Evolutionary conservation across 805 yeast species (phyloP), one percentile per base, ranked within the genome.

Genomic region (Candida qinlingensis): DNA sequence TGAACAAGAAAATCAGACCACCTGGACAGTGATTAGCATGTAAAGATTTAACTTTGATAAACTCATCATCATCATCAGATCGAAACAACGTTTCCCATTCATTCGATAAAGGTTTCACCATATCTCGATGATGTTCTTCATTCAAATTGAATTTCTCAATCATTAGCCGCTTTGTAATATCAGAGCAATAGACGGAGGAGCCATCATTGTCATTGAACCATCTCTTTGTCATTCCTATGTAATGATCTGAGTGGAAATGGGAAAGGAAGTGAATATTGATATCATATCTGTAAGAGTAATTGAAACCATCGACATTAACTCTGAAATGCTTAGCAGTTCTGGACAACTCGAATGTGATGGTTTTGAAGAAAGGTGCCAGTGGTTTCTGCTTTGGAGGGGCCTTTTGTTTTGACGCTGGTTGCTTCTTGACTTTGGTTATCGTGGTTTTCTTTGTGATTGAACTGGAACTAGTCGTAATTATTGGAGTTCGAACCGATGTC

Each of bases 21-120:
- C 99, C 99, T 1, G 99, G 99, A 65, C 99, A 94, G 66, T 94
- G 99, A 57, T 94, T 92, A 0, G 98, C 99, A 56, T 87, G 90
- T 6, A 85, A 66, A 10, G 83, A 70, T 0, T 81, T 76, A 0
- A 89, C 90, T 35, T 71, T 72, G 0, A 76, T 69, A 19, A 66
- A 67, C 12, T 79, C 74, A 0, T 27, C 35, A n/a, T 33, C 44
- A 25, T 27, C 19, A 4, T 37, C 37, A n/a, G 38, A 31, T 27
- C 11, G 8, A 11, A 30, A 38, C 26, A 43, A 30, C 5, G 28
- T 30, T 9, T 29, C 34, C 35, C 41, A 47, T 12, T 39, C 26
- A 3, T 41, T 13, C 4, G 27, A n/a, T 2, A 38, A 6, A 6
- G 38, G 10, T 5, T 9, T 37, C 9, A 47, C 13, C 2, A 31